These are phyloP conservation scores for Aspergillus sclerotiicarbonarius DNA, from an alignment of 495 filamentous ascomycete genomes.

Conservation along the genomic window DNA sequence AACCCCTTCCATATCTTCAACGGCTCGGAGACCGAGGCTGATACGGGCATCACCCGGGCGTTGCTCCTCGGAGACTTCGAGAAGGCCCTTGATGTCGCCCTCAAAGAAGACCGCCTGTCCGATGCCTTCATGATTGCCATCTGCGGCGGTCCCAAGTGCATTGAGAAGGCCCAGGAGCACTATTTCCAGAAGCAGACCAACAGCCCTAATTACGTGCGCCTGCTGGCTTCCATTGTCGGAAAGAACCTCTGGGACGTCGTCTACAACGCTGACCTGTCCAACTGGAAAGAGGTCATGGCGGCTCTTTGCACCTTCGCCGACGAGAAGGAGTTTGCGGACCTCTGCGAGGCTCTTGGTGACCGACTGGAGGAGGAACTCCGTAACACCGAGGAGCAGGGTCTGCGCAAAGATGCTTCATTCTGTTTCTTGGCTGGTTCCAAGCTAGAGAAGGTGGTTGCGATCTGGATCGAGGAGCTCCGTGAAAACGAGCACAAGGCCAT, in stretches of 20 bases:
- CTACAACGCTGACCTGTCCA: constrained; percentile 84
- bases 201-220: constrained; percentile 85
- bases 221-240: constrained; percentile 86
- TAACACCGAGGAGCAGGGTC: constrained; percentile 46
- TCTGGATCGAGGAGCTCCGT: constrained; percentile 87
- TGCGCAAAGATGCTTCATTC: constrained; percentile 86
- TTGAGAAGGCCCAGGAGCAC: constrained; percentile 88
- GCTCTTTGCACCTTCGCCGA: constrained; percentile 93
- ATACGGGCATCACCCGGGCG: constrained; percentile 82
- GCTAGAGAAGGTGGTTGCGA: constrained; percentile 90
- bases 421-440: constrained; percentile 95
- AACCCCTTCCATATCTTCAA: constrained; percentile 85
- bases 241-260: constrained; percentile 99
- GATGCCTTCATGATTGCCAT: constrained; percentile 99
- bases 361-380: constrained; percentile 72
- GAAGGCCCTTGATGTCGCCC: constrained; percentile 79
- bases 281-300: constrained; percentile 97
- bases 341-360: constrained; percentile 96
- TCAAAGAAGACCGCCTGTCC: constrained; percentile 84
- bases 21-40: constrained; percentile 74
- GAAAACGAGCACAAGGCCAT: constrained; percentile 76
- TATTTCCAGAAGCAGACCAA: constrained; percentile 82
- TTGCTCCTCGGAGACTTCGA: constrained; percentile 89
- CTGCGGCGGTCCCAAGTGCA: constrained; percentile 88
- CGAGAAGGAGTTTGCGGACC: constrained; percentile 84